Evolutionary conservation across 257 asterid species (phyloP), one percentile per base, ranked within the genome.

Genomic region (Gynochthodes officinalis): DNA sequence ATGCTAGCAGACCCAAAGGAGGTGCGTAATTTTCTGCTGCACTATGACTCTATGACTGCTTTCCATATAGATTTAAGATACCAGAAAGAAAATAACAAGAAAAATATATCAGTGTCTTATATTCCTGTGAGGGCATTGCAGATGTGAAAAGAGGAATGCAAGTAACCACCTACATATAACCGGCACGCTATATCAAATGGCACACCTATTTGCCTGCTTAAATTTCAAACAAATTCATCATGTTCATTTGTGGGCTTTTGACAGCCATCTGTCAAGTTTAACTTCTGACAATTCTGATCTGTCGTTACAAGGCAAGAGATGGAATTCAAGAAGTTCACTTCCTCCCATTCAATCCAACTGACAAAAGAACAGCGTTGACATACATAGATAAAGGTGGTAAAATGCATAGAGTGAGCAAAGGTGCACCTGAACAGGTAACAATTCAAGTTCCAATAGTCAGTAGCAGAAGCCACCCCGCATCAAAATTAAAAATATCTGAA

Each of bases 331-430:
- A 81, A 76, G 82, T 81, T 42, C 85, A 81, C 57, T 81, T 81
- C 78, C 73, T 81, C 21, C 85, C 85, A 21, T 81, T 81, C 18
- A 81, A 81, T 69, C 82, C 82, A 55, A 72, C 78, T 43, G 85
- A 81, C 65, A 81, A 81, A 62, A 79, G 85, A 48, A 81, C 85
- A 60, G 85, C 85, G 32, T 53, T 81, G 42, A 81, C 85, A 44
- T 81, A 81, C 66, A 70, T 55, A 52, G 82, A 81, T 70, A 74
- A 59, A 46, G 79, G 66, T 49, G 85, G 82, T 11, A 81, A 66
- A n/a, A 71, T 74, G 85, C 82, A 77, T 33, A 75, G 85, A 68
- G 85, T 81, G 52, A 81, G 82, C 71, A 81, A 81, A 72, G 85
- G 85, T 67, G 83, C 85, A 44, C 85, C 85, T 8, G 83, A 82